A percentile compares a stretch with the other conserved stretches of the same genome.
These are phyloP conservation scores for Spergularia azorica DNA, from an alignment of 179 eudicot genomes.

Conservation along the genomic window DNA sequence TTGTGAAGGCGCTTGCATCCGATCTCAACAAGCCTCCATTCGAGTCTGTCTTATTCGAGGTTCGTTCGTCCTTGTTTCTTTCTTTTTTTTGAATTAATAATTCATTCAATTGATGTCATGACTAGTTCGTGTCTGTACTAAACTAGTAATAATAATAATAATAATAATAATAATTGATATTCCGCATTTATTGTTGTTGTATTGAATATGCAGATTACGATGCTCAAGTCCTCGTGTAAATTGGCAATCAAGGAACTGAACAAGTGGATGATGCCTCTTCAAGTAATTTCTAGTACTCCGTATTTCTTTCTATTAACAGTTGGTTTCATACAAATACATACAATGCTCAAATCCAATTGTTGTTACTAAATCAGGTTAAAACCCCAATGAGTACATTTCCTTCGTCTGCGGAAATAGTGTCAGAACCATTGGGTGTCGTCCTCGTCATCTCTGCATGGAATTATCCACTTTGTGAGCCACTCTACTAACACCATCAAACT, in stretches of 20 bases:
- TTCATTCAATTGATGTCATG: no score
- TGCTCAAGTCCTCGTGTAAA: slow-evolving; percentile 48
- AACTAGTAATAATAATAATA: no score
- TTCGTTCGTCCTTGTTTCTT: no score
- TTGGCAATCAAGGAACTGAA: slow-evolving; percentile 58
- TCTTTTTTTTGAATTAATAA: no score
- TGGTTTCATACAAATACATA: no score
- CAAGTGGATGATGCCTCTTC: slow-evolving; percentile 75
- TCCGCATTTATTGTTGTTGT: not conserved
- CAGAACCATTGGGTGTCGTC: slow-evolving; percentile 84
- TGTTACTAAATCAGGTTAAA: slow-evolving; percentile 48
- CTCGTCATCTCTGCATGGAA: slow-evolving; percentile 91
- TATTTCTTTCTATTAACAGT: slow-evolving; percentile 6
- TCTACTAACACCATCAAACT: no score
- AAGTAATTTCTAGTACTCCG: slow-evolving; percentile 35
- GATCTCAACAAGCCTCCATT: slow-evolving; percentile 67
- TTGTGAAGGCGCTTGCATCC: slow-evolving; percentile 58
- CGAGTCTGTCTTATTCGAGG: slow-evolving; percentile 66
- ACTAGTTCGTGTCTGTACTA: no score
- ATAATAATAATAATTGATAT: no score
- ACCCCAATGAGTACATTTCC: slow-evolving; percentile 57
- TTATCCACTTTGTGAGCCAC: slow-evolving; percentile 73
- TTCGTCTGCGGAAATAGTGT: slow-evolving; percentile 69
- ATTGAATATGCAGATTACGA: slow-evolving; percentile 40
- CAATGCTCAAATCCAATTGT: no score